A percentile compares a stretch with the other conserved stretches of the same genome.
These are phyloP conservation scores for Trichoderma sp. DNA, from an alignment of 2,329 filamentous ascomycete species.

Conservation along the genomic window DNA sequence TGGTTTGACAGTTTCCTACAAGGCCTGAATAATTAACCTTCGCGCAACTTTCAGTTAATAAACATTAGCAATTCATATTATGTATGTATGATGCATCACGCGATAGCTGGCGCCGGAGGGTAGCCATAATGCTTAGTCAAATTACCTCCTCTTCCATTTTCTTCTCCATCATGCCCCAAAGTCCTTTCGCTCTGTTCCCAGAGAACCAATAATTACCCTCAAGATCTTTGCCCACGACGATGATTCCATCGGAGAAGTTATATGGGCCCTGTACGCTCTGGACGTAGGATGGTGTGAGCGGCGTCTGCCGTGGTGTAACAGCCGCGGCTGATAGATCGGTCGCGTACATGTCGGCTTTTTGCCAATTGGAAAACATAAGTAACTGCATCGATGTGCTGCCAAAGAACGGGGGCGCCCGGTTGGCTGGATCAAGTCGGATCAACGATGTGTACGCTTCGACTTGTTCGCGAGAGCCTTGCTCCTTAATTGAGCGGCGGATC, in stretches of 20 bases:
- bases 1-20: no score
- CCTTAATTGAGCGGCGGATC: not conserved
- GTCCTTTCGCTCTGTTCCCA: not conserved
- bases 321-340: not conserved
- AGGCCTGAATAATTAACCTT: no score
- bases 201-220: constrained; percentile 28
- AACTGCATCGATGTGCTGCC: not conserved
- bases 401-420: constrained; percentile 3
- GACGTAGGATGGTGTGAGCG: not conserved
- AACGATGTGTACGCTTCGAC: constrained; percentile 2
- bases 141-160: not conserved
- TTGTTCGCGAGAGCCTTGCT: not conserved
- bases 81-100: no score
- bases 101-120: no score
- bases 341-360: not conserved
- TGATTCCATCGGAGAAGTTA: not conserved
- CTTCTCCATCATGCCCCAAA: constrained; percentile 6
- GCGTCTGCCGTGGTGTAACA: not conserved
- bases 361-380: constrained; percentile 4
- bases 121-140: not conserved
- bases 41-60: no score
- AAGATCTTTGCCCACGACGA: not conserved
- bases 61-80: no score
- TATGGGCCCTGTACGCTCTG: constrained; percentile 4
- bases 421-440: not conserved